Base-by-base conservation (phyloP, 1,139 yeast species). In the Candida anutae region DNA sequence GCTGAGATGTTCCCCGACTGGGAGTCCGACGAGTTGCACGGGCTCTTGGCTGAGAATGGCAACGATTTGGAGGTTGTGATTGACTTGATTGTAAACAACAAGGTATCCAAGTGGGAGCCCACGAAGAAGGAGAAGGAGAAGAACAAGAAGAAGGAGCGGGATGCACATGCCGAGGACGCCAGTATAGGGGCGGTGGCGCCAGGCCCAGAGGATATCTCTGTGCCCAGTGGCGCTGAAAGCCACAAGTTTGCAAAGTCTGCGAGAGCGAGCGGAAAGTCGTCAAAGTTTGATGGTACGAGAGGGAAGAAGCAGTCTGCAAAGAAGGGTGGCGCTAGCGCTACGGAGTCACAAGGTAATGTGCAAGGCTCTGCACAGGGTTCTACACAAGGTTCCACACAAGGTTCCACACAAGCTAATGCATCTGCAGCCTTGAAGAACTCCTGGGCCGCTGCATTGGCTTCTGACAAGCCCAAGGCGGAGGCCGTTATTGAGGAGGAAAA, bases 1-100 rank as follows among this genome's bases (percentile, higher is more conserved):
- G 59, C 69, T 32, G 97, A 90, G 54, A 67, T 90, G 67, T 88
- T 90, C 62, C 95, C 96, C 23, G 95, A 84, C 50, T 90, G 98
- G 98, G 74, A 84, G 33, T 66, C 72, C 30, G 95, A 83, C 25
- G 98, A 90, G 52, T 74, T 90, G 53, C 60, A 69, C 29, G 74
- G 80, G 30, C 77, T 85, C 35, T 74, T 88, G 42, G 65, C 67
- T 34, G 97, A 90, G 55, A 73, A 81, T 43, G 51, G 58, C 36
- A 69, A 78, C 41, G 87, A 82, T 48, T 65, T 85, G 41, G 94
- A 82, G 48, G 69, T 73, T 28, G 85, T 90, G 40, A 80, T 84
- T 42, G 88, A 81, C 49, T 78, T 87, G 55, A 88, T 90, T 55
- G 79, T 93, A 36, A 83, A 85, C 40, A 95, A 93, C 41, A 70